phyloP scores from a whole-genome alignment of 495 filamentous ascomycete species.

The Penicillium canariense region DNA sequence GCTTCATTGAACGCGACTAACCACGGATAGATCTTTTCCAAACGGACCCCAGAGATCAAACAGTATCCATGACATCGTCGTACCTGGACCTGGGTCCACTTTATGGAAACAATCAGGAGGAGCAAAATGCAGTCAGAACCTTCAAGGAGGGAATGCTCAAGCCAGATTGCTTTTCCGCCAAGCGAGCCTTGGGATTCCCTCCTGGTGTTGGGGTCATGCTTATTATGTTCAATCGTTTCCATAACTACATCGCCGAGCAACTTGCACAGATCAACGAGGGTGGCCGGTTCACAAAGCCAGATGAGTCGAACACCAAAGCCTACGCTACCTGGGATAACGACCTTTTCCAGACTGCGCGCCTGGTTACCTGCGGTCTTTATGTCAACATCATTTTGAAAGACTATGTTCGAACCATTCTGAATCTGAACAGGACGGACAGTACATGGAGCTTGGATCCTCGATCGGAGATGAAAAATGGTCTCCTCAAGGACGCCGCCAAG shows the following conservation, averaged over 20 bases:
- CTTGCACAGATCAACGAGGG: constrained; percentile 59
- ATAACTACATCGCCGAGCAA: constrained; percentile 68
- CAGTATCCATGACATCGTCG: constrained; percentile 70
- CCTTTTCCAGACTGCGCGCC: constrained; percentile 70
- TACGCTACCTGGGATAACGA: constrained; percentile 70
- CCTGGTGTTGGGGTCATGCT: constrained; percentile 76
- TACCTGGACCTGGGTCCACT: constrained; percentile 84
- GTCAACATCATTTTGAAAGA: constrained; percentile 76
- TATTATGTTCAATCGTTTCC: constrained; percentile 73
- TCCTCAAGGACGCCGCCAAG: constrained; percentile 36
- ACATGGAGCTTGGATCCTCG: constrained; percentile 77
- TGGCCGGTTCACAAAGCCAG: constrained; percentile 52
- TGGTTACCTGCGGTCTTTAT: constrained; percentile 74
- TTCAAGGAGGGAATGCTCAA: constrained; percentile 83
- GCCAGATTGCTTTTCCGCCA: constrained; percentile 76
- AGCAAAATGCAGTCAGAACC: constrained; percentile 73
- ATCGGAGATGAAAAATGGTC: constrained; percentile 45
- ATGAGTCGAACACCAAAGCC: constrained; percentile 47
- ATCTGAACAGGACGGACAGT: constrained; percentile 67
- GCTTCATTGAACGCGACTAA: constrained; percentile 15
- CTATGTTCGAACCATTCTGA: constrained; percentile 79
- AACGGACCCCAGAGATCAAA: constrained; percentile 54
- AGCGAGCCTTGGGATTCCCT: constrained; percentile 74
- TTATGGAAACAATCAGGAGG: constrained; percentile 76
- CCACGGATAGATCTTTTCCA: constrained; percentile 53